Evolutionary conservation across 345 rosid genomes (phyloP).

Genomic region (Linum usitatissimum): DNA sequence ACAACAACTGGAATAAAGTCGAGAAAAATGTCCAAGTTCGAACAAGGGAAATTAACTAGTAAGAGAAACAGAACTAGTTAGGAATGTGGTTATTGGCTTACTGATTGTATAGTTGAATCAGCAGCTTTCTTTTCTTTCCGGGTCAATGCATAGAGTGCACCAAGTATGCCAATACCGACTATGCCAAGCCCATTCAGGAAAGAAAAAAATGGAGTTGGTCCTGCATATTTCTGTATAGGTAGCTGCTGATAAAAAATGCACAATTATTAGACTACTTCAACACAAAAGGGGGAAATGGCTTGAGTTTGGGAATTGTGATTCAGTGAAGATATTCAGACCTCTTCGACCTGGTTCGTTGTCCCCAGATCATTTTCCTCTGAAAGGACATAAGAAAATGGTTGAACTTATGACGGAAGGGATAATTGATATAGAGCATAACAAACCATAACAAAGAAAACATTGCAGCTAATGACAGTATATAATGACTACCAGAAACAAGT

Average conservation of each 20-base stretch:
- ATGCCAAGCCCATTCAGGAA: slow-evolving; percentile 71
- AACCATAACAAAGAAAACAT: too few relatives aligned
- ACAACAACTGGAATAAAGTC: too few relatives aligned
- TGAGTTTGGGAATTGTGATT: not conserved
- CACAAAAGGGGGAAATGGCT: not conserved
- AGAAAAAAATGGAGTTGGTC: slow-evolving; percentile 52
- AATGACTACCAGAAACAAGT: too few relatives aligned
- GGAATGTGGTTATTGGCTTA: slow-evolving; percentile 29
- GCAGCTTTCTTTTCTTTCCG: slow-evolving; percentile 47
- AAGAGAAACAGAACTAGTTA: slow-evolving; percentile 1
- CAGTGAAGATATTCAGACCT: slow-evolving; percentile 38
- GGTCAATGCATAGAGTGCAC: slow-evolving; percentile 72
- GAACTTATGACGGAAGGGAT: slow-evolving; percentile 6
- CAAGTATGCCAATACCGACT: slow-evolving; percentile 62
- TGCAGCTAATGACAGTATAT: too few relatives aligned
- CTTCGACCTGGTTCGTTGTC: slow-evolving; percentile 26
- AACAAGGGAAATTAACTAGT: too few relatives aligned
- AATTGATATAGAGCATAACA: too few relatives aligned
- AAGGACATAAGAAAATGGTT: slow-evolving; percentile 18
- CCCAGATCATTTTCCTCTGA: slow-evolving; percentile 37
- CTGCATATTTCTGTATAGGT: slow-evolving; percentile 25
- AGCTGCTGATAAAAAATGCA: slow-evolving; percentile 27
- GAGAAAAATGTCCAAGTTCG: too few relatives aligned
- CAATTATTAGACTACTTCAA: slow-evolving; percentile 6
- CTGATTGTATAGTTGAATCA: slow-evolving; percentile 50